phyloP scores from a whole-genome alignment of 2,329 filamentous ascomycete species.

The Pseudogymnoascus sp. region DNA sequence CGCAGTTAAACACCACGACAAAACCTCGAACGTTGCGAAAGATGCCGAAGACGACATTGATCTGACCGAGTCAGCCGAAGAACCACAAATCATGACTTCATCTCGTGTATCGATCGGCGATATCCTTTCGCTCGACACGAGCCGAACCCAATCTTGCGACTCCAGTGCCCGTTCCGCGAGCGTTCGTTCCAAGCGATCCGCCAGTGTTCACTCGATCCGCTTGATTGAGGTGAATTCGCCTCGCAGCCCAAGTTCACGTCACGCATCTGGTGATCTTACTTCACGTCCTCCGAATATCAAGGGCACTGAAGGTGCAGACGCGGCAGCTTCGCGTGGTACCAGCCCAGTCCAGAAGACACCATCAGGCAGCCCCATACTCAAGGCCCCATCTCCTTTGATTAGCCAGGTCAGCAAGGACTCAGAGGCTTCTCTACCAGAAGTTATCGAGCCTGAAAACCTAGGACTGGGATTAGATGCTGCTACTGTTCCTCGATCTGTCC shows the following conservation, averaged over 20 bases:
- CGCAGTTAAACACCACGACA: slow-evolving; percentile 17
- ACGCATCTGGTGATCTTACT: background rate
- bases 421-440: background rate
- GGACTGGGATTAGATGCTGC: background rate
- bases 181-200: slow-evolving; percentile 16
- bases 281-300: background rate
- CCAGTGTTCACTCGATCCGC: slow-evolving; percentile 26
- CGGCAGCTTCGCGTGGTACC: background rate
- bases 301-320: background rate
- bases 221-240: slow-evolving; percentile 25
- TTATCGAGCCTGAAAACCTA: background rate
- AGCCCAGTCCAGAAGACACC: background rate
- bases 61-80: slow-evolving; percentile 25
- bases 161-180: slow-evolving; percentile 19
- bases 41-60: slow-evolving; percentile 13
- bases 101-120: slow-evolving; percentile 26
- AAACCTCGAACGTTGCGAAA: slow-evolving; percentile 15
- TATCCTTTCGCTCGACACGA: slow-evolving; percentile 18
- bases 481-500: background rate
- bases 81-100: slow-evolving; percentile 29
- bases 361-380: background rate
- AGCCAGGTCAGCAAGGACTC: background rate
- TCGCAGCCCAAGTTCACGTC: slow-evolving; percentile 16
- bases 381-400: background rate
- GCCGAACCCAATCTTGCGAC: slow-evolving; percentile 10